Evolutionary conservation across 2,329 filamentous ascomycete genomes (phyloP), one percentile per base, ranked within the genome.

Genomic region (Didymellaceae sp.): DNA sequence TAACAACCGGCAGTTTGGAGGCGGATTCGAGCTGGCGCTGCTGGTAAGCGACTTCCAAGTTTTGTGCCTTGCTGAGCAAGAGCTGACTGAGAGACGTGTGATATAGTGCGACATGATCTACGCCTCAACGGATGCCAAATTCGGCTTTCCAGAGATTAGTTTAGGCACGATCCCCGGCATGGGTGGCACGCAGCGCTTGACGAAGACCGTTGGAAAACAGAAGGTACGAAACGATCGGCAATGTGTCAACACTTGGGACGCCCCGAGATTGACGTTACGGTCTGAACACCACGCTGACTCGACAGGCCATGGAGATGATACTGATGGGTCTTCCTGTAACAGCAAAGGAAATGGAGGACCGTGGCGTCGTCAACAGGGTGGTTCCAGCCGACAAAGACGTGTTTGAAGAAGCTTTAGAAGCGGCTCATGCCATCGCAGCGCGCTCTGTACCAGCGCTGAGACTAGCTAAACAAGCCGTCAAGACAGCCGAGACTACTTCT

Each of bases 141-240:
- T 99, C 71, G 94, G 93, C 6, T 93, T 97, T 77, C 93, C 93
- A 2, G 93, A 99, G 78, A 90, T 97, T 78, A 96, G 92, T 77
- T 82, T 97, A 5, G 94, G 93, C 18, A 90, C 89, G 2, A 89
- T 97, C 50, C 93, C 94, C 4, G 94, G 93, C 5, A 91, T 89
- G 0, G 93, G 93, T 25, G 93, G 93, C 4, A 91, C 87, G 60
- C 93, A 97, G 79, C 82, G 93, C 9, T 78, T 97, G 47, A 94
- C 91, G 4, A 82, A 85, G 18, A 90, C 75, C 7, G 63, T 78
- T 53, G 77, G 77, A 14, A 79, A 70, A 49, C 63, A 70, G 21
- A 70, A 70, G 60, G 68, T 70, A 52, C 24, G 62, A 57, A 31
- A 22, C 26, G 21, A 33, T 48, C 40, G 45, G 48, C 45, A 17